These are phyloP conservation scores for Ceratocystis huliohia DNA, from an alignment of 2,329 filamentous ascomycete species.

Conservation along the genomic window DNA sequence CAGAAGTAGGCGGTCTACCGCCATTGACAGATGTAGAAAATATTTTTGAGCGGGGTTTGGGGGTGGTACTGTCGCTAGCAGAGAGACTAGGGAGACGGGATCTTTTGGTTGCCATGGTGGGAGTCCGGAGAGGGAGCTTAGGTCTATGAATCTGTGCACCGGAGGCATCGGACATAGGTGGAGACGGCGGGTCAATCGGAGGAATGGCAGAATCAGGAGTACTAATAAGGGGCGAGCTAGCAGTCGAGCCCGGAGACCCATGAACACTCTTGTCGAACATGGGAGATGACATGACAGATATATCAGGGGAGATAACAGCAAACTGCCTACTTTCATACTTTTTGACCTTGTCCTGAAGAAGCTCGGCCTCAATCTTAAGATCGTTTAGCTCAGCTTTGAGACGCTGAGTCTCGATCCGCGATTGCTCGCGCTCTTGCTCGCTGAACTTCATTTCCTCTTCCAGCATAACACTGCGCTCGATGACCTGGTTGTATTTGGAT, in stretches of 20 bases:
- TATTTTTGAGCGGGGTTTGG: constrained; percentile 42
- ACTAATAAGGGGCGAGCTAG: constrained; percentile 78
- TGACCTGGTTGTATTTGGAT: constrained; percentile 88
- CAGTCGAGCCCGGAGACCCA: constrained; percentile 66
- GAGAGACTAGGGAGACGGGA: constrained; percentile 39
- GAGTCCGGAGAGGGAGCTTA: constrained; percentile 30
- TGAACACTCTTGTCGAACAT: constrained; percentile 55
- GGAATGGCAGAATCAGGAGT: constrained; percentile 58
- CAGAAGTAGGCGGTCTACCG: constrained; percentile 23
- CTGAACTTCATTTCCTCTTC: constrained; percentile 88
- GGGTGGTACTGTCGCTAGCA: constrained; percentile 41
- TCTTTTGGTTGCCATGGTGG: constrained; percentile 14
- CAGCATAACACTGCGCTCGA: constrained; percentile 82
- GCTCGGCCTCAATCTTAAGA: constrained; percentile 86
- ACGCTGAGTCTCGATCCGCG: constrained; percentile 84
- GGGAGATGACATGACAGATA: constrained; percentile 55
- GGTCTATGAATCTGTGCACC: constrained; percentile 35
- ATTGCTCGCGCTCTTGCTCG: constrained; percentile 77
- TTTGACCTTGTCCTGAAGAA: constrained; percentile 84
- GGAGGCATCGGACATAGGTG: constrained; percentile 81
- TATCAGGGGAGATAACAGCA: constrained; percentile 47
- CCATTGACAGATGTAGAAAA: constrained; percentile 29
- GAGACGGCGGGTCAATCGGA: constrained; percentile 75
- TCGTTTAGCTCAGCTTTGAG: constrained; percentile 84
- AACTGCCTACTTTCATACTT: constrained; percentile 50